Evolutionary conservation across 2,329 filamentous ascomycete species (phyloP).

Genomic region (Coniochaeta sp.): DNA sequence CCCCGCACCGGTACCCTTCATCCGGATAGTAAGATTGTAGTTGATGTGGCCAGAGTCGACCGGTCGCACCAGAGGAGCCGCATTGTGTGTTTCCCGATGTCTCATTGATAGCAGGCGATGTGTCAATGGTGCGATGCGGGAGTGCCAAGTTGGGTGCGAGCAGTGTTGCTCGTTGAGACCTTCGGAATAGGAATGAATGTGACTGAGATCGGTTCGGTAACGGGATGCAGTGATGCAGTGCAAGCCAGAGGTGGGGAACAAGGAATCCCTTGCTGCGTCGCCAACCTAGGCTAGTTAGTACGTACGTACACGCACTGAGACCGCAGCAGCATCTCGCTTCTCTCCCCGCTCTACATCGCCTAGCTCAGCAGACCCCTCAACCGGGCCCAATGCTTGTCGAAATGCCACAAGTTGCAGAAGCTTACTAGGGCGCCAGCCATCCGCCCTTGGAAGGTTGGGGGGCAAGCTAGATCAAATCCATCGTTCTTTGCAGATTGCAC

Average conservation of each 20-base stretch:
- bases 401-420: background rate
- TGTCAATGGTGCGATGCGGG: background rate
- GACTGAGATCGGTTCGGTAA: background rate
- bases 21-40: background rate
- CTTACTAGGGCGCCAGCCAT: background rate
- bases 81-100: background rate
- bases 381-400: background rate
- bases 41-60: background rate
- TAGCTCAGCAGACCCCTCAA: background rate
- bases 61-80: background rate
- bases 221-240: background rate
- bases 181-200: background rate
- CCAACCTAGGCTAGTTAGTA: background rate
- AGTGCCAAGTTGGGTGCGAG: background rate
- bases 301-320: background rate
- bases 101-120: background rate
- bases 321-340: too few species aligned
- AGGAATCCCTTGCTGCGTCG: background rate
- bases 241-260: background rate
- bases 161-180: background rate
- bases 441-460: background rate
- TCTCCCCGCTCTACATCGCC: background rate
- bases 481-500: background rate
- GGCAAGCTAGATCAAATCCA: background rate
- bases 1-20: background rate